Base-by-base conservation (phyloP, 2,329 filamentous ascomycete species). In the Pseudopyricularia javanii region DNA sequence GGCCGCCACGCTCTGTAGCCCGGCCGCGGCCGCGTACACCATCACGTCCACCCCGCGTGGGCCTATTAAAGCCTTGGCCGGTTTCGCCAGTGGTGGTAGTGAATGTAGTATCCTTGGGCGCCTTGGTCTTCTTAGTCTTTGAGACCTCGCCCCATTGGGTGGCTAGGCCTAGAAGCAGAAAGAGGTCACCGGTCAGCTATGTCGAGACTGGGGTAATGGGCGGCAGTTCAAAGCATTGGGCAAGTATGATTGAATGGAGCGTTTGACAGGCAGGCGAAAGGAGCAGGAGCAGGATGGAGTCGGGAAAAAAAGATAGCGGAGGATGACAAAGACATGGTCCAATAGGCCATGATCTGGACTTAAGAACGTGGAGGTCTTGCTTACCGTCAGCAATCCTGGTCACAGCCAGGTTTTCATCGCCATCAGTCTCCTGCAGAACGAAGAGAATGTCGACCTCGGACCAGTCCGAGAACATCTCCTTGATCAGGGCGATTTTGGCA, bases 401-500 rank as follows among this genome's bases (percentile, higher is more conserved):
- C 65, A 88, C 86, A 59, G 86, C 82, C 61, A 80, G 71, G 61
- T 86, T 79, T 63, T 89, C 75, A 69, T 93, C 86, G 62, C 87
- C 88, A 62, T 88, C 80, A 54, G 85, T 86, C 74, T 98, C 93
- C 69, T 95, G 83, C 55, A 98, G 78, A 57, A 91, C 91, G 68
- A 93, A 93, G 58, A 97, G 82, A 58, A 97, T 82, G 68, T 97
- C 91, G 68, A 91, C 88, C 64, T 95, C 88, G 61, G 90, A 91
- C 93, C 91, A 97, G 70, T 90, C 86, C 55, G 88, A 83, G 74
- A 95, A 96, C 74, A 97, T 84, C 69, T 95, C 91, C 73, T 88
- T 90, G 67, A 98, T 83, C 63, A 85, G 82, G 57, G 76, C 76
- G 62, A 95, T 80, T 73, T 91, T 88, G 64, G 75, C 74, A 63